A percentile compares a stretch with the other conserved stretches of the same genome.
Conservation (phyloP, 768 basidiomycete genomes). For the Phanerochaete carnosa region DNA sequence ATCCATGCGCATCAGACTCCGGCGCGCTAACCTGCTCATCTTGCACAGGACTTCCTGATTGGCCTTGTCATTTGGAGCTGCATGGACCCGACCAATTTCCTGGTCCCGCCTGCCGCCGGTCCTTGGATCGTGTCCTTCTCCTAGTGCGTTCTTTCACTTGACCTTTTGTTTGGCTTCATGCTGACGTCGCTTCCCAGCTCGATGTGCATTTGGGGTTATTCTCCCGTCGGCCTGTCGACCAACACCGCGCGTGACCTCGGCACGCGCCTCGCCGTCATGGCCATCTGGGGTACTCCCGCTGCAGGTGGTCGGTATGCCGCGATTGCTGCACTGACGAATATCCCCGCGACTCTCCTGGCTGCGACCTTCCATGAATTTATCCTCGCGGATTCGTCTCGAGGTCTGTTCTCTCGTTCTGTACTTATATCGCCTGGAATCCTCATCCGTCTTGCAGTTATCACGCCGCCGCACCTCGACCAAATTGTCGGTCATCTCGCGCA, state of each 20-base stretch:
- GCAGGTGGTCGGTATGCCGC: slow-evolving; percentile 56
- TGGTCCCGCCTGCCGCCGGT: slow-evolving; percentile 48
- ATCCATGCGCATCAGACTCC: too few relatives aligned
- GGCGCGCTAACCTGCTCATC: neutral
- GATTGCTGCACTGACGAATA: slow-evolving; percentile 61
- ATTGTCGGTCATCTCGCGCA: slow-evolving; percentile 21
- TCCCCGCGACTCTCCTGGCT: slow-evolving; percentile 57
- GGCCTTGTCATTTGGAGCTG: slow-evolving; percentile 49
- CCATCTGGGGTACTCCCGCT: slow-evolving; percentile 57
- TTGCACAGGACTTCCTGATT: slow-evolving; percentile 41
- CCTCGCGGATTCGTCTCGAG: slow-evolving; percentile 56
- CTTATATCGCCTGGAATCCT: neutral
- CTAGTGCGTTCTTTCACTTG: slow-evolving; percentile 45
- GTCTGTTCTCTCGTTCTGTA: slow-evolving; percentile 32
- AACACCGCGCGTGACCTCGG: slow-evolving; percentile 71
- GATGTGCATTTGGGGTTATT: slow-evolving; percentile 59
- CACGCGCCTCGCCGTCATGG: slow-evolving; percentile 55
- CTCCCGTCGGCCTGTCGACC: slow-evolving; percentile 49
- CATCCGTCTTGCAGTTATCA: slow-evolving; percentile 17
- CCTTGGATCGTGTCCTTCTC: slow-evolving; percentile 56
- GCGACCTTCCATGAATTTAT: slow-evolving; percentile 52
- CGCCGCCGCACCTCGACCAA: slow-evolving; percentile 16
- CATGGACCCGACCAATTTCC: slow-evolving; percentile 56
- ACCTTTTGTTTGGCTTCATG: neutral
- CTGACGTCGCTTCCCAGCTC: slow-evolving; percentile 33